Conservation (phyloP, 2,329 filamentous ascomycete genomes). For the Pseudopyrenochaeta lycopersici region DNA sequence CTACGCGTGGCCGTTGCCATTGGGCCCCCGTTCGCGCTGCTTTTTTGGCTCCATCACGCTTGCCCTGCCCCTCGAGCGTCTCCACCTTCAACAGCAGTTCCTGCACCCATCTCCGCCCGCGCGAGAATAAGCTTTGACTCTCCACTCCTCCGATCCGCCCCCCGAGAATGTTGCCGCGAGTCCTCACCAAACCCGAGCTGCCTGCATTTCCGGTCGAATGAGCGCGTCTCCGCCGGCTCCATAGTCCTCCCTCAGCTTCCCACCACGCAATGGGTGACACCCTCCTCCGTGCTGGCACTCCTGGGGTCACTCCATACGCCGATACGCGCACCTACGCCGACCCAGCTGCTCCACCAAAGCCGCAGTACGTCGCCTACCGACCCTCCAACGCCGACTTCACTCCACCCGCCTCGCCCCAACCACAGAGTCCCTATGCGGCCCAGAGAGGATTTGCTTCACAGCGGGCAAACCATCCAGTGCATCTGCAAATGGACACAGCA, state of each 20-base stretch:
- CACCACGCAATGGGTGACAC: slow-evolving; percentile 40
- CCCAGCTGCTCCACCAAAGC: slow-evolving; percentile 17
- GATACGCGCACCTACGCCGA: slow-evolving; percentile 16
- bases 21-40: slow-evolving; percentile 1
- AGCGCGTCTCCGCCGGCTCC: slow-evolving; percentile 22
- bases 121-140: background rate
- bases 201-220: slow-evolving; percentile 39
- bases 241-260: slow-evolving; percentile 12
- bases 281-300: slow-evolving; percentile 26
- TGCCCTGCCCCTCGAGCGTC: slow-evolving; percentile 6
- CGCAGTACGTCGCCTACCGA: slow-evolving; percentile 35
- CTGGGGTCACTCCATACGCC: slow-evolving; percentile 15
- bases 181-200: slow-evolving; percentile 24
- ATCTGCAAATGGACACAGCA: slow-evolving; percentile 41
- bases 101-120: background rate
- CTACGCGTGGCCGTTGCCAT: background rate
- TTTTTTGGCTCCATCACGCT: slow-evolving; percentile 4
- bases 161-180: slow-evolving; percentile 40
- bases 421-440: slow-evolving; percentile 23
- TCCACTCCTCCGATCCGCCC: slow-evolving; percentile 3
- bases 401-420: slow-evolving; percentile 43
- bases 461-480: slow-evolving; percentile 33
- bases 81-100: slow-evolving; percentile 1
- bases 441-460: slow-evolving; percentile 33
- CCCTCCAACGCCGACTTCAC: slow-evolving; percentile 40